phyloP scores from a whole-genome alignment of 2,329 filamentous ascomycete genomes.

The Parastagonospora nodorum region DNA sequence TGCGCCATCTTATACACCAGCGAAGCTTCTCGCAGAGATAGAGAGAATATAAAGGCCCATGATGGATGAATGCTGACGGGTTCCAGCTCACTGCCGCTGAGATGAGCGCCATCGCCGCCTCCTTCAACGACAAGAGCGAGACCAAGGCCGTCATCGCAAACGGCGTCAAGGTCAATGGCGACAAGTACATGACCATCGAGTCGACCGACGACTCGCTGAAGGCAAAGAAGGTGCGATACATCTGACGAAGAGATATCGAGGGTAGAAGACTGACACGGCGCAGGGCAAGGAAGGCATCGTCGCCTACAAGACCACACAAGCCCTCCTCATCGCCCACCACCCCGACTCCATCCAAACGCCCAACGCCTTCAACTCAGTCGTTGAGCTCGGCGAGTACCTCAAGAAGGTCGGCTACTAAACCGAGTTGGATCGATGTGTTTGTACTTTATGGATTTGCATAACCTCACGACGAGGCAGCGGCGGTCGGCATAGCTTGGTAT shows the following conservation, averaged over 20 bases:
- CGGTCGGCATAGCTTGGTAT: constrained; percentile 8
- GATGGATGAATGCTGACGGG: constrained; percentile 14
- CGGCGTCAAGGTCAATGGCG: constrained; percentile 76
- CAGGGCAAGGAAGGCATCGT: constrained; percentile 80
- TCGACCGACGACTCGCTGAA: constrained; percentile 81
- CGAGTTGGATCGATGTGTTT: constrained; percentile 23
- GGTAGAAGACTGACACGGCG: constrained; percentile 12
- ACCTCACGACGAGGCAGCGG: constrained; percentile 14
- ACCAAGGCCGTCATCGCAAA: constrained; percentile 70
- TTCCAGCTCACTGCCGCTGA: constrained; percentile 58
- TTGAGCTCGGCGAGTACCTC: constrained; percentile 86
- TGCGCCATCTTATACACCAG: constrained; percentile 1
- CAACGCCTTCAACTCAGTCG: constrained; percentile 77
- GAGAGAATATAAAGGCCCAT: too few relatives aligned
- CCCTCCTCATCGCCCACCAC: constrained; percentile 89
- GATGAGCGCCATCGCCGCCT: constrained; percentile 59
- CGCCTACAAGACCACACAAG: constrained; percentile 85
- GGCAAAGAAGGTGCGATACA: constrained; percentile 75
- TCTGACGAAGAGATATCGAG: neutral
- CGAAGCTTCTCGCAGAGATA: too few relatives aligned
- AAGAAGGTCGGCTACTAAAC: constrained; percentile 75
- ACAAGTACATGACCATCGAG: constrained; percentile 78
- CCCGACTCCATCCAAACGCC: constrained; percentile 73
- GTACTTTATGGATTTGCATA: constrained; percentile 48
- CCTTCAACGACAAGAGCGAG: constrained; percentile 60